Evolutionary conservation across 805 yeast species (phyloP).

Genomic region (Teunomyces atbi): DNA sequence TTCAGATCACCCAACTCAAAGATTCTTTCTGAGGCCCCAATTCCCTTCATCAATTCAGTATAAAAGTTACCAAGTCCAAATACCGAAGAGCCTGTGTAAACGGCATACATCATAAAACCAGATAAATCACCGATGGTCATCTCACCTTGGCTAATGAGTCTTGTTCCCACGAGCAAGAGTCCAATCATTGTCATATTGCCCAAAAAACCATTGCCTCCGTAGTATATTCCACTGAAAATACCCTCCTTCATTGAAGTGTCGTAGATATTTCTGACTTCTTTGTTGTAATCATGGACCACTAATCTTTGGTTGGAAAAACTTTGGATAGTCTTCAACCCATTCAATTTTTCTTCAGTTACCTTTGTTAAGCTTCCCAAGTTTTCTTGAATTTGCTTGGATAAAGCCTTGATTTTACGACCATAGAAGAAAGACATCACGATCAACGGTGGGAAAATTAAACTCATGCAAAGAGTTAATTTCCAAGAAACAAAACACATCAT

Average conservation of each 20-base stretch:
- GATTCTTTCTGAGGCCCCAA: constrained; percentile 90
- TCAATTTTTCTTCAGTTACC: constrained; percentile 87
- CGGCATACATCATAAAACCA: constrained; percentile 93
- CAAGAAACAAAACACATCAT: constrained; percentile 90
- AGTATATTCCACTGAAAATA: constrained; percentile 68
- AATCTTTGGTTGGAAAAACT: constrained; percentile 81
- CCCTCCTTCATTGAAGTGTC: constrained; percentile 79
- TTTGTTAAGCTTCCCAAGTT: constrained; percentile 84
- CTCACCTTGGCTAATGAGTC: constrained; percentile 73
- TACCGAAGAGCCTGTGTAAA: constrained; percentile 89
- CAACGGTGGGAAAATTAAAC: constrained; percentile 78
- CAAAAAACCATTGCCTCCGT: constrained; percentile 75
- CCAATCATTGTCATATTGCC: constrained; percentile 83
- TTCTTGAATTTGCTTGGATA: constrained; percentile 76
- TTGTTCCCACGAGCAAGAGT: constrained; percentile 74
- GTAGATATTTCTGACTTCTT: constrained; percentile 64
- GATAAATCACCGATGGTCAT: constrained; percentile 86
- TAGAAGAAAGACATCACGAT: constrained; percentile 76
- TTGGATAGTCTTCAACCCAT: constrained; percentile 84
- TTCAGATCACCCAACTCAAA: constrained; percentile 81
- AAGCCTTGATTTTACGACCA: constrained; percentile 71
- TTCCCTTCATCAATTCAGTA: constrained; percentile 94
- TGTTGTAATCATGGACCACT: constrained; percentile 74
- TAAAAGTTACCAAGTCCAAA: constrained; percentile 89
- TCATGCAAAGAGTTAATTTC: constrained; percentile 79